Conservation (phyloP, 495 filamentous ascomycete species). For the Daldinia grandis region DNA sequence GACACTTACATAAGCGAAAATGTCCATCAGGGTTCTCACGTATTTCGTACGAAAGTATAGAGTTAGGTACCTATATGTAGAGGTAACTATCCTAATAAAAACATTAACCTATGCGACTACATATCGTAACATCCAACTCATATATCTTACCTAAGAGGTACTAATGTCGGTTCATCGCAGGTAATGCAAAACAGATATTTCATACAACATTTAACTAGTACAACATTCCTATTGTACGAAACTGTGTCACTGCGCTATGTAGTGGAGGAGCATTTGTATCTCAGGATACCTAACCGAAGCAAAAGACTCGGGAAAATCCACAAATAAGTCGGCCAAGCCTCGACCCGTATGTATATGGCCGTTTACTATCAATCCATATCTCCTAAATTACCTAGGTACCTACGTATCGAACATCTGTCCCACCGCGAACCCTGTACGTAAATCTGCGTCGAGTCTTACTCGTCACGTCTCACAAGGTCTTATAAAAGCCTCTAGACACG, state of each 20-base stretch:
- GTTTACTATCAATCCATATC: conserved; percentile 1
- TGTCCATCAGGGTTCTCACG: conserved; percentile 28
- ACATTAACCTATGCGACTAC: neutral
- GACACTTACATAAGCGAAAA: conserved; percentile 10
- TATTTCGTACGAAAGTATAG: neutral
- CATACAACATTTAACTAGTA: neutral
- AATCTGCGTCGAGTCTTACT: conserved; percentile 5
- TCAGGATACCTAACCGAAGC: neutral
- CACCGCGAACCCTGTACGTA: neutral
- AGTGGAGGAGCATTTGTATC: conserved; percentile 18
- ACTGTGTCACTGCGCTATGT: conserved; percentile 10
- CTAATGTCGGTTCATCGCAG: neutral
- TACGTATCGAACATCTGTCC: neutral
- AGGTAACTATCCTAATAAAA: neutral
- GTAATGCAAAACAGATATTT: neutral
- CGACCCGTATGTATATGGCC: neutral
- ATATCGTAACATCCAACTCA: neutral
- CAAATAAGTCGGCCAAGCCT: neutral
- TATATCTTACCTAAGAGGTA: neutral
- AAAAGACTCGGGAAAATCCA: neutral
- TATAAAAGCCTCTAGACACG: neutral
- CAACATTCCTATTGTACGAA: conserved; percentile 6
- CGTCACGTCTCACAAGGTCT: neutral
- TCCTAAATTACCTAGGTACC: too few relatives aligned
- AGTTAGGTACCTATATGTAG: too few relatives aligned